These are phyloP conservation scores for Tympanopsis confertula DNA, from an alignment of 2,329 filamentous ascomycete species.

Conservation along the genomic window DNA sequence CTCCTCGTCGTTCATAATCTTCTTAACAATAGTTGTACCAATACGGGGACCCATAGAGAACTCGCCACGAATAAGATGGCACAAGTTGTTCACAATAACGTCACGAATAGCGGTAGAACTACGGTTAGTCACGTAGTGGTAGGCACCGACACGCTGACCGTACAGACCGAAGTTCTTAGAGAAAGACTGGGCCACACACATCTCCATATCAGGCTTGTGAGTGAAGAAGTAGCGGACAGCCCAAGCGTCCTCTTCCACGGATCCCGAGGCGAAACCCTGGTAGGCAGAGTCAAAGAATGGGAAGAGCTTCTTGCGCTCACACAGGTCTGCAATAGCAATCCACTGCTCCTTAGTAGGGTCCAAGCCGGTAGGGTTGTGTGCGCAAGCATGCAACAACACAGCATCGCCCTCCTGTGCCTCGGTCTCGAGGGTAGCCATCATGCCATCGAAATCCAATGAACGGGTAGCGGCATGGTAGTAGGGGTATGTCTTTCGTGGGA, in stretches of 20 bases:
- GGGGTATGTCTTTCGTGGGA: constrained; percentile 6
- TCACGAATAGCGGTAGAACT: no score
- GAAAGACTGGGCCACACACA: constrained; percentile 39
- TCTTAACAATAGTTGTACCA: not conserved
- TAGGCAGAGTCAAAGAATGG: constrained; percentile 14
- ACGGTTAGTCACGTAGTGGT: not conserved
- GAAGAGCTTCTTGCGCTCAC: constrained; percentile 7
- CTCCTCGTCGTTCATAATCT: constrained; percentile 2
- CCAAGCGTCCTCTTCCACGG: constrained; percentile 10
- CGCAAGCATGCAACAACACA: constrained; percentile 11
- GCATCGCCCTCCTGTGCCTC: constrained; percentile 5
- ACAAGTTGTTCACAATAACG: not conserved
- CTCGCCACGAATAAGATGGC: constrained; percentile 1
- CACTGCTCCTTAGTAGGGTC: constrained; percentile 11
- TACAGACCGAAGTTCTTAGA: constrained; percentile 34
- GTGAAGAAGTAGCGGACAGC: constrained; percentile 9
- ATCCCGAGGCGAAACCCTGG: constrained; percentile 10
- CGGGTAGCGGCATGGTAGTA: constrained; percentile 7
- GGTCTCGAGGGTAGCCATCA: constrained; percentile 5
- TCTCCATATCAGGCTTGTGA: constrained; percentile 18
- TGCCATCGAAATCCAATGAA: constrained; percentile 7
- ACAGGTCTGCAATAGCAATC: constrained; percentile 8
- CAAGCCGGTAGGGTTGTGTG: constrained; percentile 13
- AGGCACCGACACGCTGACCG: constrained; percentile 5
- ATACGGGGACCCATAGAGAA: not conserved